Percentiles rank a stretch among this genome's conserved stretches.
Conservation (phyloP, 2,329 filamentous ascomycete species). For the Colletotrichum nymphaeae region DNA sequence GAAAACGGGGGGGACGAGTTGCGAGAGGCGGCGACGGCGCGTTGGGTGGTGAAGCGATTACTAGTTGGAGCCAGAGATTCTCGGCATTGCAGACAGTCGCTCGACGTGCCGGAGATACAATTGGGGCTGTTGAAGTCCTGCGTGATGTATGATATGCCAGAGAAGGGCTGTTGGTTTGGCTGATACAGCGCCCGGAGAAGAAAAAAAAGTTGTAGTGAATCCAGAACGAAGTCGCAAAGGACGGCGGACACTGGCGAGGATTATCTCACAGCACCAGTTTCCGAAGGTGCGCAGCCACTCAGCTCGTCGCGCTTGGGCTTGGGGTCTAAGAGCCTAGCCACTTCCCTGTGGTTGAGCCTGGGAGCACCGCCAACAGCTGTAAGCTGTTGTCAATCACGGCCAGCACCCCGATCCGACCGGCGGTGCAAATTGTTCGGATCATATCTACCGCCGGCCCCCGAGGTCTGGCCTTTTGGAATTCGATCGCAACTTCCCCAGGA, state of each 20-base stretch:
- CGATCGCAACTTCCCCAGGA: constrained; percentile 31
- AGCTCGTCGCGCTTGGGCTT: constrained; percentile 27
- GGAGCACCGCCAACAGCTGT: constrained; percentile 1
- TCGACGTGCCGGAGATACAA: neutral
- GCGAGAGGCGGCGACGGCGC: constrained; percentile 31
- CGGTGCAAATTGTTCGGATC: neutral
- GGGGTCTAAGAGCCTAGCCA: constrained; percentile 10
- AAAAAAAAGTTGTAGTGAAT: neutral
- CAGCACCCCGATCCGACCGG: neutral
- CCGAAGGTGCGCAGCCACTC: constrained; percentile 22
- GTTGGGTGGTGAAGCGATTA: constrained; percentile 30
- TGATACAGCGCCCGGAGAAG: neutral
- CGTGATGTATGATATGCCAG: neutral
- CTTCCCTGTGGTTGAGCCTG: constrained; percentile 21
- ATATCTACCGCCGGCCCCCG: constrained; percentile 14
- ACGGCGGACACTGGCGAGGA: constrained; percentile 22
- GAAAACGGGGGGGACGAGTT: constrained; percentile 32
- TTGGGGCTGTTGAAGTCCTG: neutral
- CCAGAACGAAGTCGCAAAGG: constrained; percentile 28
- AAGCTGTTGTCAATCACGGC: neutral
- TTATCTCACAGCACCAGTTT: constrained; percentile 26
- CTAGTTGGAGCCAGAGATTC: constrained; percentile 35
- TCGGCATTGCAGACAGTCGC: constrained; percentile 32
- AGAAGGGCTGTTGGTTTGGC: neutral
- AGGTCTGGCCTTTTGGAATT: constrained; percentile 19